A percentile compares a stretch with the other conserved stretches of the same genome.
Conservation (phyloP, 768 basidiomycete species). For the Amyloporia xantha region DNA sequence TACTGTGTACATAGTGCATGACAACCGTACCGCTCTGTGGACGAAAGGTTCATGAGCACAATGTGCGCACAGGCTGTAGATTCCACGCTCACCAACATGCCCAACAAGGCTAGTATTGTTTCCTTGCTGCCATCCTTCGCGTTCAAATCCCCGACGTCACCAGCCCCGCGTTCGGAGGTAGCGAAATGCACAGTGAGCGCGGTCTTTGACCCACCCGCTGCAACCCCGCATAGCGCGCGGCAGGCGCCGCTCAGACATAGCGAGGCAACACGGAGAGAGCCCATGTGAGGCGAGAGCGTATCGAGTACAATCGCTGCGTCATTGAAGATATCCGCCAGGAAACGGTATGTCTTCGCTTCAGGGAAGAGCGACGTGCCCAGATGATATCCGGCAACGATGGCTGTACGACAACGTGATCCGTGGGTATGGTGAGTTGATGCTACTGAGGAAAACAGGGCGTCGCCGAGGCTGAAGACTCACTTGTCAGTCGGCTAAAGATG, state of each 20-base stretch:
- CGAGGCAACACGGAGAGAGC: conserved; percentile 37
- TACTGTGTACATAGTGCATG: conserved; percentile 46
- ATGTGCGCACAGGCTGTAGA: neutral
- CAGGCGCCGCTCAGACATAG: conserved; percentile 55
- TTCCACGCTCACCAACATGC: conserved; percentile 51
- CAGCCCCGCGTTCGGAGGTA: conserved; percentile 39
- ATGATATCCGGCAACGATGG: conserved; percentile 55
- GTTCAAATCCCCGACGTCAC: conserved; percentile 65
- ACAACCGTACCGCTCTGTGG: conserved; percentile 52
- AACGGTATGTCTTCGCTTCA: conserved; percentile 64
- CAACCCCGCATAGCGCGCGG: conserved; percentile 55
- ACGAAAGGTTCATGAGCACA: conserved; percentile 2
- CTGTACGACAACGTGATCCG: conserved; percentile 26
- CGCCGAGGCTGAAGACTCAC: too few species aligned
- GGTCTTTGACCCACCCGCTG: conserved; percentile 63
- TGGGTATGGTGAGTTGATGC: neutral
- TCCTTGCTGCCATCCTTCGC: conserved; percentile 71
- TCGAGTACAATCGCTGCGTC: conserved; percentile 56
- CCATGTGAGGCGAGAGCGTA: conserved; percentile 51
- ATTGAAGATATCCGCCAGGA: conserved; percentile 62
- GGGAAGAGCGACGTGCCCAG: conserved; percentile 60
- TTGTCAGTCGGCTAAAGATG: conserved; percentile 54
- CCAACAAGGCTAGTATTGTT: conserved; percentile 58
- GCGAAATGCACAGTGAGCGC: conserved; percentile 65
- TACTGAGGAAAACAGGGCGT: neutral